Percentiles rank a stretch among this genome's conserved stretches.
Evolutionary conservation across 2,329 filamentous ascomycete species (phyloP).

Genomic region (Pseudocercospora crystallina): DNA sequence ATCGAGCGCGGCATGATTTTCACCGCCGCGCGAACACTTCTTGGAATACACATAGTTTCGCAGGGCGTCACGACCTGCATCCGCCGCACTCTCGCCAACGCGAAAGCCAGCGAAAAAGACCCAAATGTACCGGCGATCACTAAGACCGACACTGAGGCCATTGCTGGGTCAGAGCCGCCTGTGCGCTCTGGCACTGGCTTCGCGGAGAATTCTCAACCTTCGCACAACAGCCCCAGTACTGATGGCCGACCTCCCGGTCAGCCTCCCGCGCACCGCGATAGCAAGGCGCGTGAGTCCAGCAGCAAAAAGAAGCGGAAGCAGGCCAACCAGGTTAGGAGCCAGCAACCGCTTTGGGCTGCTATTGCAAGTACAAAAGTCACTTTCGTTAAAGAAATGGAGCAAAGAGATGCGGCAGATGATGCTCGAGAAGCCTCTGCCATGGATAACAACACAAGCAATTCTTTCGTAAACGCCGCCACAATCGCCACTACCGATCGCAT

Average conservation of each 20-base stretch:
- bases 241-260: constrained; percentile 53
- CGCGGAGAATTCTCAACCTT: constrained; percentile 27
- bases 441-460: constrained; percentile 64
- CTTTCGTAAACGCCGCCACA: constrained; percentile 64
- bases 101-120: constrained; percentile 37
- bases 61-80: constrained; percentile 38
- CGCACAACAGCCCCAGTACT: constrained; percentile 35
- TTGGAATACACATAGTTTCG: constrained; percentile 39
- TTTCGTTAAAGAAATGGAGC: constrained; percentile 75
- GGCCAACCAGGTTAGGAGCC: constrained; percentile 83
- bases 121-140: constrained; percentile 29
- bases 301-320: constrained; percentile 87
- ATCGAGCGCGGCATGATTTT: constrained; percentile 34
- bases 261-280: constrained; percentile 53
- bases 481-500: constrained; percentile 61
- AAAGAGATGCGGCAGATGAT: constrained; percentile 74
- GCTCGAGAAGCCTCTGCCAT: constrained; percentile 72
- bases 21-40: constrained; percentile 33
- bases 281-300: constrained; percentile 58
- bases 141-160: constrained; percentile 33
- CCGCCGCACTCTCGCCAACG: constrained; percentile 36
- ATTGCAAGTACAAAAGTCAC: constrained; percentile 95
- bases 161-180: constrained; percentile 26
- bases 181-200: constrained; percentile 19
- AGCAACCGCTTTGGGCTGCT: constrained; percentile 91